These are phyloP conservation scores for Hypomyces rosellus DNA, from an alignment of 2,329 filamentous ascomycete genomes.

Conservation along the genomic window DNA sequence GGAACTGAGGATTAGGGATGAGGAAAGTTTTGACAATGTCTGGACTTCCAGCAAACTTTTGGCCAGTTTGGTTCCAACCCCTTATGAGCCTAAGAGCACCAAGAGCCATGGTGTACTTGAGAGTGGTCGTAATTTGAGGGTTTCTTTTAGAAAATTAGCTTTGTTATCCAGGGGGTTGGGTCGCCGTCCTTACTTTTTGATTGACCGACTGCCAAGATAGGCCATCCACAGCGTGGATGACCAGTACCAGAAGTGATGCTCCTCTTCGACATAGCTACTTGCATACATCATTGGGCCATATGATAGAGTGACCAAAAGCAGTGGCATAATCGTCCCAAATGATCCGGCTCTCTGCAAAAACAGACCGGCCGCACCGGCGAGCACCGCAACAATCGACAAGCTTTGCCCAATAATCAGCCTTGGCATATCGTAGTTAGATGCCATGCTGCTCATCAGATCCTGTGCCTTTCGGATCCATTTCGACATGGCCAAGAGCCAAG, in stretches of 20 bases:
- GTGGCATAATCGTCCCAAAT: constrained; percentile 28
- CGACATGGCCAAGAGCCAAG: constrained; percentile 39
- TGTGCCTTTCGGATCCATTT: constrained; percentile 69
- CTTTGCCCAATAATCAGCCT: constrained; percentile 47
- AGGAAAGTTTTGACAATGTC: constrained; percentile 76
- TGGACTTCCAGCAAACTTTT: constrained; percentile 87
- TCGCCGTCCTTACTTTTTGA: constrained; percentile 27
- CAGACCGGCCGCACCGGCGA: constrained; percentile 13
- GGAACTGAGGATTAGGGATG: constrained; percentile 52
- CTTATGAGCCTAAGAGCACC: constrained; percentile 59
- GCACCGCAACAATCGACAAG: constrained; percentile 28
- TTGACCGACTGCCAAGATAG: constrained; percentile 43
- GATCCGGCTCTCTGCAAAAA: constrained; percentile 11
- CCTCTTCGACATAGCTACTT: constrained; percentile 95
- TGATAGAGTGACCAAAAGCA: constrained; percentile 47
- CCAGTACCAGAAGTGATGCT: constrained; percentile 99
- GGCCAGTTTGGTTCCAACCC: constrained; percentile 94
- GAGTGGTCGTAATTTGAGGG: constrained; percentile 20
- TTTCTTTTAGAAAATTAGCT: constrained; percentile 17
- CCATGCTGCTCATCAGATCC: constrained; percentile 75
- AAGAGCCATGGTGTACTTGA: constrained; percentile 43
- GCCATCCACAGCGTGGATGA: constrained; percentile 63
- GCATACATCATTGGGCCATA: constrained; percentile 95
- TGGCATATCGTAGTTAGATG: constrained; percentile 81
- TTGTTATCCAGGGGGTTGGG: constrained; percentile 1